Evolutionary conservation across 129 eudicot genomes (phyloP).

Genomic region (Scalesia atractyloides): DNA sequence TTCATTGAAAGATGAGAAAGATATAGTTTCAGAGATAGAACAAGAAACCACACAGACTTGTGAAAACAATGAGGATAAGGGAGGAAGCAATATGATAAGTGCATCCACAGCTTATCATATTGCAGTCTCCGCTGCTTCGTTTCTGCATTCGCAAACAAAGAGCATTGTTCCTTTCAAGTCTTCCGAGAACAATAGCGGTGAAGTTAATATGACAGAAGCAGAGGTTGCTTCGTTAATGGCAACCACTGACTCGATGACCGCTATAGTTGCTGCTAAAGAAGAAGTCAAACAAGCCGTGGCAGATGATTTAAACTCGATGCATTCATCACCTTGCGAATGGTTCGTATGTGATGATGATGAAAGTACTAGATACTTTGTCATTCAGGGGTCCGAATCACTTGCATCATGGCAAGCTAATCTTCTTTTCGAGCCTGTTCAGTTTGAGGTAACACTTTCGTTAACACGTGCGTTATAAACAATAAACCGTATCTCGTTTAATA

Average conservation of each 20-base stretch:
- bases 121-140: slow-evolving; percentile 96
- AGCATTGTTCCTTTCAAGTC: slow-evolving; percentile 63
- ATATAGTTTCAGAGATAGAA: slow-evolving; percentile 22
- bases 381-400: slow-evolving; percentile 95
- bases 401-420: slow-evolving; percentile 99
- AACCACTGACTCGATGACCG: slow-evolving; percentile 82
- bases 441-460: slow-evolving; percentile 59
- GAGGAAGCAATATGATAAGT: slow-evolving; percentile 40
- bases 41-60: slow-evolving; percentile 10
- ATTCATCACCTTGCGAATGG: slow-evolving; percentile 92
- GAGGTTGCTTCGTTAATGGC: slow-evolving; percentile 89
- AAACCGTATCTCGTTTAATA: background rate
- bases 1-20: slow-evolving; percentile 13
- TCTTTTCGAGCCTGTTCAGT: slow-evolving; percentile 88
- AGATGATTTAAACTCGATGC: slow-evolving; percentile 75
- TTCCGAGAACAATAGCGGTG: slow-evolving; percentile 28
- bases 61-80: slow-evolving; percentile 29
- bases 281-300: slow-evolving; percentile 99
- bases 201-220: slow-evolving; percentile 38
- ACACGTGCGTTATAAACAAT: background rate
- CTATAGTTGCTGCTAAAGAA: slow-evolving; percentile 97
- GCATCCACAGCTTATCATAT: slow-evolving; percentile 73
- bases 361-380: slow-evolving; percentile 71
- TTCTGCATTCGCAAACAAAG: slow-evolving; percentile 70
- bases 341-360: slow-evolving; percentile 82